Percentiles rank a stretch among this genome's conserved stretches.
These are phyloP conservation scores for Suillus weaverae DNA, from an alignment of 768 basidiomycete genomes.

Conservation along the genomic window DNA sequence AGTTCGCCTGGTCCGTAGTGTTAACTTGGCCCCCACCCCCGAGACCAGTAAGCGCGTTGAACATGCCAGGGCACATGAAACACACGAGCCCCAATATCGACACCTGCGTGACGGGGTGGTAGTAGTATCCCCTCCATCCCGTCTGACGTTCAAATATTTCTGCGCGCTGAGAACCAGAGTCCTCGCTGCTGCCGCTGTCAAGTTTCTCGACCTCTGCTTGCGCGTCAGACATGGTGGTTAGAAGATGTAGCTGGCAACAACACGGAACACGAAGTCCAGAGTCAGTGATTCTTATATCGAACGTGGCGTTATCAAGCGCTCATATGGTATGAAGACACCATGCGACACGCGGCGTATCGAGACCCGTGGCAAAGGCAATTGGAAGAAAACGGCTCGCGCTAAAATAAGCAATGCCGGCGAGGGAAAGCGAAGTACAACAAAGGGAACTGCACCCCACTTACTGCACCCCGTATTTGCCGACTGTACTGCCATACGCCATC, in stretches of 20 bases:
- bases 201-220: slow-evolving; percentile 19
- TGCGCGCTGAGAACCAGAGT: slow-evolving; percentile 26
- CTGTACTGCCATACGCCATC: background rate
- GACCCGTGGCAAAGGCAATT: slow-evolving; percentile 66
- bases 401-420: slow-evolving; percentile 46
- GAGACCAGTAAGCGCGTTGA: slow-evolving; percentile 78
- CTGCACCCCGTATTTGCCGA: background rate
- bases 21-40: slow-evolving; percentile 80
- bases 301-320: slow-evolving; percentile 4
- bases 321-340: background rate
- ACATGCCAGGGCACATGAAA: slow-evolving; percentile 66
- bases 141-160: slow-evolving; percentile 46
- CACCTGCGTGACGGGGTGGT: slow-evolving; percentile 46
- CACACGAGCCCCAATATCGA: slow-evolving; percentile 62
- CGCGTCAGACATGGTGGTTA: slow-evolving; percentile 22
- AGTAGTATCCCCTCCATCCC: slow-evolving; percentile 56
- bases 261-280: background rate
- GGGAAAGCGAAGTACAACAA: slow-evolving; percentile 37
- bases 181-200: slow-evolving; percentile 28
- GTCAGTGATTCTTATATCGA: background rate
- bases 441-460: background rate
- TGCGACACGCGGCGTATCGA: slow-evolving; percentile 73
- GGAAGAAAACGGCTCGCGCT: background rate
- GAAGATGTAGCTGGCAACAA: background rate
- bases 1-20: slow-evolving; percentile 61